phyloP scores from a whole-genome alignment of 495 filamentous ascomycete species.

The Xylaria flabelliformis region DNA sequence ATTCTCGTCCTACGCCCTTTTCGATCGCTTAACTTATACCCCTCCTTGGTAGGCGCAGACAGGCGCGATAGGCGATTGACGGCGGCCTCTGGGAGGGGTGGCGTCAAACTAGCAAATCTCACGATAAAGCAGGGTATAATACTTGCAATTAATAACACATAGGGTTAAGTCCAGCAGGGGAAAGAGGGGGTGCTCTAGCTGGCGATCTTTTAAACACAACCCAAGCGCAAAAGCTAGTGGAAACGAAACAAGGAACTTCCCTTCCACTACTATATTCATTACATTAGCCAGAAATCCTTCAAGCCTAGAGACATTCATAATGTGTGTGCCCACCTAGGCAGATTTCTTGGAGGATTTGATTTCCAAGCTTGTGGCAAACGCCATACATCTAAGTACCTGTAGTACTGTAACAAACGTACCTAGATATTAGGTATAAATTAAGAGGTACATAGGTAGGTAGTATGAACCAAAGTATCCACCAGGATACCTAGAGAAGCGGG shows the following conservation, averaged over 20 bases:
- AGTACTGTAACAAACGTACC: background rate
- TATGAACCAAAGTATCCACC: background rate
- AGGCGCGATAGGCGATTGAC: constrained; percentile 24
- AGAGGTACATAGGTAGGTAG: too few relatives aligned
- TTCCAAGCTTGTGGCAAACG: background rate
- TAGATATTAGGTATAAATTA: too few relatives aligned
- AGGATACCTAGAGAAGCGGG: constrained; percentile 3
- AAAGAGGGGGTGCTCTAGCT: background rate
- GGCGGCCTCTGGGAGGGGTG: constrained; percentile 21
- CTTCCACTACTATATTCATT: background rate
- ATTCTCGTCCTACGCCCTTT: background rate
- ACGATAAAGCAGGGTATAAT: background rate
- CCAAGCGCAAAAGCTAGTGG: background rate
- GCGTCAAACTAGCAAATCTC: background rate
- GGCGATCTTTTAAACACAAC: background rate
- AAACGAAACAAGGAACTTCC: background rate
- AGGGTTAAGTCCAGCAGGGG: background rate
- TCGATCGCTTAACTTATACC: constrained; percentile 1
- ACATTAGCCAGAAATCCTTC: background rate
- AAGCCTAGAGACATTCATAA: background rate
- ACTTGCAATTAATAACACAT: background rate
- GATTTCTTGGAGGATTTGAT: constrained; percentile 1
- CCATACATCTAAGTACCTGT: background rate
- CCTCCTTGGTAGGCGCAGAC: constrained; percentile 4
- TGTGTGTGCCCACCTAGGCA: background rate